These are phyloP conservation scores for Leccinellum albellum DNA, from an alignment of 768 basidiomycete species.

Conservation along the genomic window DNA sequence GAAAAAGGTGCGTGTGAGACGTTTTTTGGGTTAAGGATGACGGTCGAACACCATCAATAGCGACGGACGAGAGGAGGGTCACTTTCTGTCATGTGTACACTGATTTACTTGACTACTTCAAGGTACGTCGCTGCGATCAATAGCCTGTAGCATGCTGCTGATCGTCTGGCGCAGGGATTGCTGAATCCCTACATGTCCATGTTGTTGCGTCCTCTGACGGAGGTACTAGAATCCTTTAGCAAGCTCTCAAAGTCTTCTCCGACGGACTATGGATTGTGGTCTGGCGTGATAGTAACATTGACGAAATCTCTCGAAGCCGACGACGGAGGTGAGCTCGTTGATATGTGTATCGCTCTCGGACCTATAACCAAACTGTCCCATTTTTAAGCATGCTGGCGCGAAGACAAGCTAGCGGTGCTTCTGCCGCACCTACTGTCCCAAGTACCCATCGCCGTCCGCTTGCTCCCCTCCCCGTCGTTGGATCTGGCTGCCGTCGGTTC, in stretches of 20 bases:
- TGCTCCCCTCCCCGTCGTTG: neutral
- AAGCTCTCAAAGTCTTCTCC: slow-evolving; percentile 19
- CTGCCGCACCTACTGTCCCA: slow-evolving; percentile 61
- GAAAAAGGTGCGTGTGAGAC: slow-evolving; percentile 39
- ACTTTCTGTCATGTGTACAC: slow-evolving; percentile 75
- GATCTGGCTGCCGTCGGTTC: neutral
- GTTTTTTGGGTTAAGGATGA: neutral
- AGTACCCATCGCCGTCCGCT: slow-evolving; percentile 46
- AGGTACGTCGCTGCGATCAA: slow-evolving; percentile 44
- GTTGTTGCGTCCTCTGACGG: slow-evolving; percentile 62
- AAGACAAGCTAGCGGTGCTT: slow-evolving; percentile 69
- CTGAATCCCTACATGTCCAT: slow-evolving; percentile 91
- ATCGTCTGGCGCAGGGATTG: slow-evolving; percentile 50
- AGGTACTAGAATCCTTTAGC: slow-evolving; percentile 53
- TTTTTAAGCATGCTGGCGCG: slow-evolving; percentile 79
- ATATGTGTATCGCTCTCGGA: neutral
- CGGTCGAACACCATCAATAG: neutral
- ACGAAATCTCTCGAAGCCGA: slow-evolving; percentile 71
- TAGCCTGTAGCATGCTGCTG: neutral
- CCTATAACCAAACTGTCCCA: neutral
- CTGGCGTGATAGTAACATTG: slow-evolving; percentile 54
- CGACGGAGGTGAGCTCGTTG: slow-evolving; percentile 61
- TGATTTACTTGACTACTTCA: slow-evolving; percentile 81
- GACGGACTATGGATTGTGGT: slow-evolving; percentile 55
- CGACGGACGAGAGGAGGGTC: slow-evolving; percentile 48